Conservation (phyloP, 805 yeast genomes). For the Kodamaea neixiangensis region DNA sequence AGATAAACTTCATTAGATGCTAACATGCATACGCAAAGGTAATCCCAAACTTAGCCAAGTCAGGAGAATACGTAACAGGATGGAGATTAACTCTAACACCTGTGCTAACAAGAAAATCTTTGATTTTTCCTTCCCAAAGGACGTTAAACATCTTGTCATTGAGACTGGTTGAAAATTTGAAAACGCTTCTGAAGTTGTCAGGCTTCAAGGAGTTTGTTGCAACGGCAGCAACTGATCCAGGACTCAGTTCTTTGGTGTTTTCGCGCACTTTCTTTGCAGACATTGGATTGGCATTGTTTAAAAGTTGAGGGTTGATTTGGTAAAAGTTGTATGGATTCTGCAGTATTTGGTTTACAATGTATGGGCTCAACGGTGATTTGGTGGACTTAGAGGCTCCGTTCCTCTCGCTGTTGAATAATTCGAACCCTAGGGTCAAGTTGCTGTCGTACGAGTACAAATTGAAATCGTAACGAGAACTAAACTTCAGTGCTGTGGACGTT, state of each 20-base stretch:
- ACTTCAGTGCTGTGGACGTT: conserved; percentile 72
- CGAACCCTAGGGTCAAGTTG: conserved; percentile 83
- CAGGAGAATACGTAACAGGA: conserved; percentile 43
- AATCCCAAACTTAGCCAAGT: conserved; percentile 54
- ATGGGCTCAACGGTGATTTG: conserved; percentile 1
- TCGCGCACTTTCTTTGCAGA: conserved; percentile 7
- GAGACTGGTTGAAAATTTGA: conserved; percentile 72
- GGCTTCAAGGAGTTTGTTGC: background rate
- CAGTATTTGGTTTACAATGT: conserved; percentile 22
- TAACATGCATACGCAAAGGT: conserved; percentile 63
- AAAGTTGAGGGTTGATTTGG: conserved; percentile 29
- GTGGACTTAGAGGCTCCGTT: conserved; percentile 15
- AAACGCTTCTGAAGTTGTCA: conserved; percentile 56
- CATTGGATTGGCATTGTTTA: conserved; percentile 8
- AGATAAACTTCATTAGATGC: too few relatives aligned
- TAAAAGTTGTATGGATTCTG: conserved; percentile 26
- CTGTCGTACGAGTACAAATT: conserved; percentile 89
- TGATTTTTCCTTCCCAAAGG: conserved; percentile 86
- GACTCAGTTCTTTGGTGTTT: background rate
- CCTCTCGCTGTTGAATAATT: conserved; percentile 56
- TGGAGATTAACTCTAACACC: conserved; percentile 60
- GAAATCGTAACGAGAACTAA: conserved; percentile 84
- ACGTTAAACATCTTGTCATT: conserved; percentile 61
- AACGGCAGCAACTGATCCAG: background rate
- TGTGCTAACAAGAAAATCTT: conserved; percentile 75